Base-by-base conservation (phyloP, 306 rosid species). In the Lotus japonicus region DNA sequence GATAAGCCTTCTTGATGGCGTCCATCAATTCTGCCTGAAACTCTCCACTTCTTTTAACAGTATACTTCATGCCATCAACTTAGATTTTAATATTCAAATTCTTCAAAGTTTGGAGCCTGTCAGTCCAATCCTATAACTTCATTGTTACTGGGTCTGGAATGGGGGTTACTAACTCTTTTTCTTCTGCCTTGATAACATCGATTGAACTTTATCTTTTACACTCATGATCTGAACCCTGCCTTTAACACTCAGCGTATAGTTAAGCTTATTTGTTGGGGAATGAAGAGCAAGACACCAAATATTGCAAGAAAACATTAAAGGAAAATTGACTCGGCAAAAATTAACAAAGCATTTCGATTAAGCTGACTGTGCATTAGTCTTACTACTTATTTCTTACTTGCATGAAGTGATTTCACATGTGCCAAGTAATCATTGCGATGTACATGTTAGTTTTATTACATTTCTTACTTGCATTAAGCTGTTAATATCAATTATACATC, bases 381-480 rank as follows among this genome's bases (percentile, higher is more conserved):
- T 50, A 1, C 13, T 6, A 11, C 41, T 9, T 64, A 2, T 31
- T n/a, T 73, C 6, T 28, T 15, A 64, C 58, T 31, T 43, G 65
- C 60, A 56, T 74, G 35, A 31, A 46, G 19, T 62, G 71, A 39
- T 72, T 41, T 71, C 26, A 49, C 12, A 58, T 72, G 33, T 49
- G 19, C 56, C 23, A 13, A 72, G 17, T 62, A 18, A 42, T 63
- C 4, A 1, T 9, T 31, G 36, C 36, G 41, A 18, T 28, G 4
- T 16, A 12, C 38, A 12, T 64, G 7, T 53, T 66, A 66, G 50
- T 26, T 69, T 58, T 59, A 12, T 58, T 59, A 12, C 31, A 15
- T 12, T 0, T 57, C 42, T 57, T 53, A 6, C 36, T 51, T 57
- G 46, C 48, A 58, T 42, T 45, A 8, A 33, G 16, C 52, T 64